These are phyloP conservation scores for Mortierella polycephala DNA, from an alignment of 371 early-diverging fungal genomes.

Conservation along the genomic window DNA sequence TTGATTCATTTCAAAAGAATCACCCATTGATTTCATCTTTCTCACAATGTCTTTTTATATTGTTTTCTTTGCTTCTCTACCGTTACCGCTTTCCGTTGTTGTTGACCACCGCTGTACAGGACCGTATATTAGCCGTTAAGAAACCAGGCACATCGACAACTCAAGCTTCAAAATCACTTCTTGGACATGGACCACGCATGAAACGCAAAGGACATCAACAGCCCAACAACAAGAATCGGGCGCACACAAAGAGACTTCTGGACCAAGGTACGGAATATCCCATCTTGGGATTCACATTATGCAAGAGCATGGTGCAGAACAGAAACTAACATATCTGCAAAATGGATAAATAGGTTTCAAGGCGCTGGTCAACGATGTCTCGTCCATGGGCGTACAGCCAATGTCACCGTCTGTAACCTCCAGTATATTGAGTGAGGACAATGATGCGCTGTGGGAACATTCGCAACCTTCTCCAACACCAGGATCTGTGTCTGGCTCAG, in stretches of 20 bases:
- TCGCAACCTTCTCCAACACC: background rate
- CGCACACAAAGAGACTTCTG: constrained; percentile 19
- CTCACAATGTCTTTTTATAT: too few relatives aligned
- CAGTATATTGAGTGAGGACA: too few relatives aligned
- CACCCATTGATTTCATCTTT: background rate
- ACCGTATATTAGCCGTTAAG: constrained; percentile 8
- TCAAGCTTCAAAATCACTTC: constrained; percentile 19
- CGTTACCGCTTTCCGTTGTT: too few relatives aligned
- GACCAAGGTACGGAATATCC: constrained; percentile 16
- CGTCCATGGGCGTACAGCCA: too few relatives aligned
- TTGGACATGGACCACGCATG: constrained; percentile 34
- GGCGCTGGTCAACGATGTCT: constrained; percentile 19
- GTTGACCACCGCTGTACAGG: background rate
- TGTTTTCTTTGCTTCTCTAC: too few relatives aligned
- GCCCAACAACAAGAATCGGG: background rate
- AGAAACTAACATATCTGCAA: too few relatives aligned
- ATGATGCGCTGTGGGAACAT: background rate
- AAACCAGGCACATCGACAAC: constrained; percentile 8
- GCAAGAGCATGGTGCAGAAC: too few relatives aligned
- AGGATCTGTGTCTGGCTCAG: background rate
- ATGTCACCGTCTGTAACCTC: too few relatives aligned
- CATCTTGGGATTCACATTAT: background rate
- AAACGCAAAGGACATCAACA: constrained; percentile 1
- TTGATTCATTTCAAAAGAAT: too few relatives aligned
- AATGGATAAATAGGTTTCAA: constrained; percentile 18